Percentiles rank a stretch among this genome's conserved stretches.
phyloP scores from a whole-genome alignment of 2,329 filamentous ascomycete genomes.

The Fusarium algeriense region DNA sequence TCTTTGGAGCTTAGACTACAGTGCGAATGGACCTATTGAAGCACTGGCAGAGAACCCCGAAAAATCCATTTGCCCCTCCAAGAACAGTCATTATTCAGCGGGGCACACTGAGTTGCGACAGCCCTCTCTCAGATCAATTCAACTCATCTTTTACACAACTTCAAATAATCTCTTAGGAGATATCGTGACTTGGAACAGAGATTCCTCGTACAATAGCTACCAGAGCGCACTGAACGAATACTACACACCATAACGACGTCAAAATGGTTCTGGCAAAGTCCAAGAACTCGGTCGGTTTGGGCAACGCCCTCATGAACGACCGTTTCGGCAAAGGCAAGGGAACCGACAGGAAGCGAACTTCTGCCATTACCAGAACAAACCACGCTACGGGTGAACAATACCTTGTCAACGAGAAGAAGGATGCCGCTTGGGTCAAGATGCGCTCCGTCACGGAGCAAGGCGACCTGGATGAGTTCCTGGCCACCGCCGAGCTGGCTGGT shows the following conservation, averaged over 20 bases:
- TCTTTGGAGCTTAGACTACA: conserved; percentile 28
- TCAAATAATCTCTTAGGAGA: conserved; percentile 14
- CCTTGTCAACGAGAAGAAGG: conserved; percentile 88
- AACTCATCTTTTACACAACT: conserved; percentile 37
- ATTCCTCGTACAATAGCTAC: conserved; percentile 23
- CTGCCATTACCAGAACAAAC: conserved; percentile 74
- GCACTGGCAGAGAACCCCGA: conserved; percentile 41
- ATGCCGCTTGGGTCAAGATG: conserved; percentile 99
- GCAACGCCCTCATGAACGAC: conserved; percentile 98
- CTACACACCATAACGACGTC: conserved; percentile 37
- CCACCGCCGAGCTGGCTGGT: conserved; percentile 94
- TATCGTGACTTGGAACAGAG: conserved; percentile 28
- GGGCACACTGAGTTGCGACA: conserved; percentile 39
- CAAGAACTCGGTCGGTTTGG: conserved; percentile 93
- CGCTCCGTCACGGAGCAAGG: conserved; percentile 97
- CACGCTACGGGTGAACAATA: conserved; percentile 89
- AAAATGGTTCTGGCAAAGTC: conserved; percentile 82
- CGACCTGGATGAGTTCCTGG: conserved; percentile 95
- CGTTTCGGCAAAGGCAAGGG: conserved; percentile 95
- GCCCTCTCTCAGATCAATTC: conserved; percentile 30
- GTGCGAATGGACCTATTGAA: conserved; percentile 41
- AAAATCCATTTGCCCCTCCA: conserved; percentile 63
- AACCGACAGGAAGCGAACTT: conserved; percentile 78
- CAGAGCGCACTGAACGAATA: conserved; percentile 1
- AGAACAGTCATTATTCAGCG: conserved; percentile 57